phyloP scores from a whole-genome alignment of 2,329 filamentous ascomycete genomes.

The Trichoderma sp. region DNA sequence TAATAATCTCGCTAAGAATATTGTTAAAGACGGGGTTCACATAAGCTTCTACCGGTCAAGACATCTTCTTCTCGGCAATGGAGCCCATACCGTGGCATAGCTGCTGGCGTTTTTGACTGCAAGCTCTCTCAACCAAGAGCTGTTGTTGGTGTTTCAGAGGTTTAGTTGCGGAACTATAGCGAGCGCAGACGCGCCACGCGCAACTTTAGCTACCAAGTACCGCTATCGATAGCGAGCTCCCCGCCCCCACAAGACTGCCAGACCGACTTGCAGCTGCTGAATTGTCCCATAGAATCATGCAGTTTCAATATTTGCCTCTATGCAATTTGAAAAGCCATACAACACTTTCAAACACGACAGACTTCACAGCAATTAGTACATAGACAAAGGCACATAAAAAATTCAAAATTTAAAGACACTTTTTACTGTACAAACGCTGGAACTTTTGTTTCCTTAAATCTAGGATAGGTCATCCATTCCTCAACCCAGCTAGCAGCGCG shows the following conservation, averaged over 20 bases:
- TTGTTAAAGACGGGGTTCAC: not conserved
- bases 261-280: not conserved
- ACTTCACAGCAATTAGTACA: not conserved
- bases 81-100: constrained; percentile 34
- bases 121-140: constrained; percentile 4
- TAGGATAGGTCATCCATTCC: not conserved
- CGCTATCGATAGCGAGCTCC: constrained; percentile 21
- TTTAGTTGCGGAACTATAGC: not conserved
- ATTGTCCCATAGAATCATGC: not conserved
- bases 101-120: constrained; percentile 23
- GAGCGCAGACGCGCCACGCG: constrained; percentile 21
- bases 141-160: constrained; percentile 4
- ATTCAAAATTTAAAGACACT: not conserved
- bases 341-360: not conserved
- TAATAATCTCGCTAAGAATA: constrained; percentile 86
- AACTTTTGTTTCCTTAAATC: constrained; percentile 1
- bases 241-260: constrained; percentile 18
- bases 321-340: not conserved
- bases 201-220: not conserved
- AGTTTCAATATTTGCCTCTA: not conserved
- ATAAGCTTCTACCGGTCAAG: constrained; percentile 14
- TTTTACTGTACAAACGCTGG: not conserved
- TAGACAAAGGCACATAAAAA: not conserved
- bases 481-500: not conserved
- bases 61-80: not conserved